Conservation (phyloP, 2,329 filamentous ascomycete genomes). For the Exophiala aquamarina region DNA sequence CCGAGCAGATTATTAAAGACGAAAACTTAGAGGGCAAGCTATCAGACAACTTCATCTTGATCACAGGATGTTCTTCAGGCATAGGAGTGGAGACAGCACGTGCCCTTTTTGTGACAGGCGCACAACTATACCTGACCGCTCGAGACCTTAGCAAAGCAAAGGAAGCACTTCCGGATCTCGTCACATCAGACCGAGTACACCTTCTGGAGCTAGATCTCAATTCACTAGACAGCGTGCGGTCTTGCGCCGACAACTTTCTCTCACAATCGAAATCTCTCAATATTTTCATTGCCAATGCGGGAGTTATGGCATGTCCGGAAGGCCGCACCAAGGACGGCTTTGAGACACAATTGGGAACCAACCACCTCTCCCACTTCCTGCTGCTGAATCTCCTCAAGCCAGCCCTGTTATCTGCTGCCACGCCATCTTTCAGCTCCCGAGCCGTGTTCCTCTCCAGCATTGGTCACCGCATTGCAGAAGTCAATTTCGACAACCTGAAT, state of each 20-base stretch:
- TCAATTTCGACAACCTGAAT: slow-evolving; percentile 41
- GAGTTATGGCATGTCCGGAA: slow-evolving; percentile 9
- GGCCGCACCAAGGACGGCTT: slow-evolving; percentile 42
- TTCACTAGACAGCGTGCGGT: slow-evolving; percentile 32
- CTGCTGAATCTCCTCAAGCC: slow-evolving; percentile 52
- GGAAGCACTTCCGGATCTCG: slow-evolving; percentile 24
- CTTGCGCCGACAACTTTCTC: slow-evolving; percentile 24
- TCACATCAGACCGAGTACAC: slow-evolving; percentile 28
- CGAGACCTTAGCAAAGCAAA: slow-evolving; percentile 35
- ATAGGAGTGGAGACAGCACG: slow-evolving; percentile 38
- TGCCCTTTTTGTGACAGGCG: slow-evolving; percentile 38
- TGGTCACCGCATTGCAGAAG: slow-evolving; percentile 38
- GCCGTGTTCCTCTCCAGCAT: slow-evolving; percentile 48
- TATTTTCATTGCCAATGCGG: slow-evolving; percentile 21
- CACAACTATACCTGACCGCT: slow-evolving; percentile 36
- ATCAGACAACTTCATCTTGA: slow-evolving; percentile 34
- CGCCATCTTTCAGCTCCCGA: slow-evolving; percentile 43
- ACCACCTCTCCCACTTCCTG: slow-evolving; percentile 45
- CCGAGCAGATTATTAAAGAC: slow-evolving; percentile 20
- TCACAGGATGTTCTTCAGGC: slow-evolving; percentile 39
- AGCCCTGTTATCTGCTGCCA: slow-evolving; percentile 38
- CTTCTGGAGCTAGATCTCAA: slow-evolving; percentile 35
- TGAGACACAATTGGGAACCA: slow-evolving; percentile 50
- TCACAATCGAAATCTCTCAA: slow-evolving; percentile 5
- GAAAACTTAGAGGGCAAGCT: slow-evolving; percentile 15